A percentile compares a stretch with the other conserved stretches of the same genome.
phyloP scores from a whole-genome alignment of 257 asterid species.

The Cinchona pubescens region DNA sequence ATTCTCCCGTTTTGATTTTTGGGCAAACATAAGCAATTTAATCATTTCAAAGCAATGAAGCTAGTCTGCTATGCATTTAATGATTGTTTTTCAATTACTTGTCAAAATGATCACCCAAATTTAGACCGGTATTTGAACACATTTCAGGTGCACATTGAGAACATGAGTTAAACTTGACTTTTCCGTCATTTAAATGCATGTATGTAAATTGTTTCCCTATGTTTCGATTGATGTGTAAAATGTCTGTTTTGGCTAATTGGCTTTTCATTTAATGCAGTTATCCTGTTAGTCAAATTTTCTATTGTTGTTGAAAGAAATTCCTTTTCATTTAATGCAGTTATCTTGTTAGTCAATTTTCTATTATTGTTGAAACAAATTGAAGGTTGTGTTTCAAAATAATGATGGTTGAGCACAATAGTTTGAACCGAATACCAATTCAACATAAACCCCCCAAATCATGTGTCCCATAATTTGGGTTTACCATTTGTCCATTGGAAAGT shows the following conservation, averaged over 20 bases:
- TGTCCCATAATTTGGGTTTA: neutral
- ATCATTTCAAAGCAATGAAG: constrained; percentile 5
- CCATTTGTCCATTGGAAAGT: neutral
- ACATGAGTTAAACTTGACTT: neutral
- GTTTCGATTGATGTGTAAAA: neutral
- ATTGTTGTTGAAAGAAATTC: neutral
- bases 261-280: neutral
- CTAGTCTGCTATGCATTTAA: neutral
- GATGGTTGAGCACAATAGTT: neutral
- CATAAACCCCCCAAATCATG: neutral
- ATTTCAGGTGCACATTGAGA: neutral
- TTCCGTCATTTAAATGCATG: neutral
- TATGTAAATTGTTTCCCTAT: neutral
- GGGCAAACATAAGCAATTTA: constrained; percentile 1
- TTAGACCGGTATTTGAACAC: neutral
- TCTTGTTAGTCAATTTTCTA: neutral
- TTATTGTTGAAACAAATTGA: neutral
- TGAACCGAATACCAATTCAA: neutral
- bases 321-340: neutral
- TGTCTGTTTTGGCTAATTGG: neutral
- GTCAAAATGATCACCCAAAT: neutral
- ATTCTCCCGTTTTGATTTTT: neutral
- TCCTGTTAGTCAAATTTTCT: neutral
- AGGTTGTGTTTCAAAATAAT: neutral
- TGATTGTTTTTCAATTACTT: neutral